Evolutionary conservation across 371 early-diverging fungal genomes (phyloP), one percentile per base, ranked within the genome.

Genomic region (Basidiobolus meristosporus): DNA sequence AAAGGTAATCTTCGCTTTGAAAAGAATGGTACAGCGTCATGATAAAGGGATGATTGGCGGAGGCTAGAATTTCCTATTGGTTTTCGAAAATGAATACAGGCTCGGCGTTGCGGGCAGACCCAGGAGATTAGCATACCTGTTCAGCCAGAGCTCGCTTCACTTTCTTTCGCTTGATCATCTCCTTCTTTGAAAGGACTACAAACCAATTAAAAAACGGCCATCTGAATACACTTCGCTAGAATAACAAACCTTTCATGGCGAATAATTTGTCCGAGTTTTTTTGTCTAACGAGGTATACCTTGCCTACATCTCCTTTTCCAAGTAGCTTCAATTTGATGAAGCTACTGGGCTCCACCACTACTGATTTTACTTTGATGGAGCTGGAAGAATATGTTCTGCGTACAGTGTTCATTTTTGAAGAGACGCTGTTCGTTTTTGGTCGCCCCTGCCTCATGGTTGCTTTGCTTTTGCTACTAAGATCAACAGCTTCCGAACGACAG

Each of bases 261-360:
- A 71, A 91, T 10, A 88, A 65, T 50, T 76, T 76, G 44, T 74
- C 78, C 1, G 77, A 65, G 31, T 70, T 78, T 54, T 86, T 89
- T 56, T 85, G 81, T 38, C 71, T 75, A 37, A 92, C 96, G 50
- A 95, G 68, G 47, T 86, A 95, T 1, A 95, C 96, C 53, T 82
- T 88, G 15, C 93, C 96, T 12, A 96, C 96, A 58, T 90, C 96
- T 20, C 96, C 96, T 57, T 85, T 85, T 35, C 96, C 96, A 19
- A 96, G 64, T 51, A 96, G 55, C 47, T 76, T 64, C 31, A 82
- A 55, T 51, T 90, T 90, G 29, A 55, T 60, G 57, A 90, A 95
- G 51, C 81, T 73, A 41, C 66, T 76, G 7, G 91, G 90, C 14
- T 74, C 70, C 1, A 88, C 89, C 44, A 79, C 68, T 11, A 79